phyloP scores from a whole-genome alignment of 140 eudicot genomes.

The Stevia rebaudiana region DNA sequence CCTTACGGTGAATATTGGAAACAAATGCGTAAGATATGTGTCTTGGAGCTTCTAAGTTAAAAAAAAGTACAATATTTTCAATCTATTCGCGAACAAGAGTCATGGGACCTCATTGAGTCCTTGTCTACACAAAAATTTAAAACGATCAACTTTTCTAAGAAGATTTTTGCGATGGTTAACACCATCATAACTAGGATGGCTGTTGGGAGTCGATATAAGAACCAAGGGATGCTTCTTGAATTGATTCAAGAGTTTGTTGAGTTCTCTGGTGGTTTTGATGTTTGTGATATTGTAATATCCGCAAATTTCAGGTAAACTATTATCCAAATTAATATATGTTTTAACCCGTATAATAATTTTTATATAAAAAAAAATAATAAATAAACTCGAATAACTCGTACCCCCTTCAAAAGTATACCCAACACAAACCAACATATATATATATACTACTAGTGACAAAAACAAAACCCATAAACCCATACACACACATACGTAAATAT shows the following conservation, averaged over 20 bases:
- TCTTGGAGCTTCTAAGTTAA: constrained; percentile 10
- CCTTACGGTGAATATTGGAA: constrained; percentile 9
- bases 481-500: too few species aligned
- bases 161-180: not conserved
- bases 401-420: too few species aligned
- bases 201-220: constrained; percentile 4
- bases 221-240: not conserved
- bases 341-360: too few species aligned
- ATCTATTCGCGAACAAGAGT: constrained; percentile 3
- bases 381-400: too few species aligned
- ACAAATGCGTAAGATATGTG: constrained; percentile 13
- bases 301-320: too few species aligned
- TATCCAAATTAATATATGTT: too few species aligned
- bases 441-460: too few species aligned
- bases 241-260: not conserved
- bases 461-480: too few species aligned
- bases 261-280: constrained; percentile 7
- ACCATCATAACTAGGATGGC: not conserved
- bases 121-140: not conserved
- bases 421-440: too few species aligned
- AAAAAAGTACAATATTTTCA: not conserved
- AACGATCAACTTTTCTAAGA: constrained; percentile 1
- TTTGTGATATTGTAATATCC: too few species aligned
- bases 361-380: too few species aligned
- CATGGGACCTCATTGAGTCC: not conserved